These are phyloP conservation scores for Berkeleyomyces rouxiae DNA, from an alignment of 2,329 filamentous ascomycete genomes.

Conservation along the genomic window DNA sequence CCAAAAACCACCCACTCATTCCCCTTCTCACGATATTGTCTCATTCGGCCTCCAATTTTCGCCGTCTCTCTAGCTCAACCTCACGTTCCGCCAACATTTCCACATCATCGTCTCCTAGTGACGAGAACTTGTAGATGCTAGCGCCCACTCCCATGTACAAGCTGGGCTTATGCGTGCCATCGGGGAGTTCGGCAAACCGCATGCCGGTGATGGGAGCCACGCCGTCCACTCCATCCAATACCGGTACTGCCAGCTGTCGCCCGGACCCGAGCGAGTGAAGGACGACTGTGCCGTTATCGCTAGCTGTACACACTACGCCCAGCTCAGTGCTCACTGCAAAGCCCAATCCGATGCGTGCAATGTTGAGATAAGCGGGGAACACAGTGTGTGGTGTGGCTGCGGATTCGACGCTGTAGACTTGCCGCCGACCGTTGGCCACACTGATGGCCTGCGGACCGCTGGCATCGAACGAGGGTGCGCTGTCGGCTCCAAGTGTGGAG, in stretches of 20 bases:
- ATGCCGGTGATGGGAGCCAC: slow-evolving; percentile 4
- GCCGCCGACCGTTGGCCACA: background rate
- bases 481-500: background rate
- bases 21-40: background rate
- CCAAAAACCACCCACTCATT: background rate
- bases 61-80: background rate
- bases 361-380: slow-evolving; percentile 36
- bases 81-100: slow-evolving; percentile 3
- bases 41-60: background rate
- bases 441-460: background rate
- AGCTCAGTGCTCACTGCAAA: slow-evolving; percentile 32
- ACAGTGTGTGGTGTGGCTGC: slow-evolving; percentile 25
- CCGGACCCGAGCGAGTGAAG: slow-evolving; percentile 36
- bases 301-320: slow-evolving; percentile 36
- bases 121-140: slow-evolving; percentile 8
- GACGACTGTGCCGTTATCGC: slow-evolving; percentile 31
- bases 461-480: slow-evolving; percentile 2
- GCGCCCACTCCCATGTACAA: slow-evolving; percentile 10
- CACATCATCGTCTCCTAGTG: slow-evolving; percentile 1
- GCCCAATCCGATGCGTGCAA: slow-evolving; percentile 30
- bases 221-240: slow-evolving; percentile 9
- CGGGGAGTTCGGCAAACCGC: slow-evolving; percentile 4
- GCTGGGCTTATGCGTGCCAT: slow-evolving; percentile 5
- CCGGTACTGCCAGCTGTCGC: slow-evolving; percentile 19
- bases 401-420: background rate